Percentiles rank a stretch among this genome's conserved stretches.
Conservation (phyloP, 1,139 yeast species). For the Geotrichum reessii region DNA sequence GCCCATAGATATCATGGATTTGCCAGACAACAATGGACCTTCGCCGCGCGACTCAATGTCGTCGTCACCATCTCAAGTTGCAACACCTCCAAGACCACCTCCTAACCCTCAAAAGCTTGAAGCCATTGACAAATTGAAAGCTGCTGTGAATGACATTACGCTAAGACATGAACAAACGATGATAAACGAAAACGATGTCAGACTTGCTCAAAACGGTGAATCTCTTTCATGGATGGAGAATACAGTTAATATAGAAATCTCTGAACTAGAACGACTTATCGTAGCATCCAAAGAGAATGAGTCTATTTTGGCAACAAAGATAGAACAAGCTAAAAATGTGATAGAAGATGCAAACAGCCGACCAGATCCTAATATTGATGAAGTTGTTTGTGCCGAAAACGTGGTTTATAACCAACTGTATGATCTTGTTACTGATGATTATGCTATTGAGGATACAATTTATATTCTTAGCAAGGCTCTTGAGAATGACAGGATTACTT, state of each 20-base stretch:
- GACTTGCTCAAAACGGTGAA: conserved; percentile 42
- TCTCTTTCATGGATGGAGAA: conserved; percentile 31
- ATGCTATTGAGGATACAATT: conserved; percentile 65
- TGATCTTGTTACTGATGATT: conserved; percentile 57
- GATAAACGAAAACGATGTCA: conserved; percentile 54
- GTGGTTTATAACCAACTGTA: conserved; percentile 54
- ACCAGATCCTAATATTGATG: conserved; percentile 40
- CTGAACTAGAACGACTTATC: conserved; percentile 63
- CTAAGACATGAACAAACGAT: conserved; percentile 33
- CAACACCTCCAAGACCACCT: conserved; percentile 23
- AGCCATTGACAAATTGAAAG: conserved; percentile 25
- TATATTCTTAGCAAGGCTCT: conserved; percentile 54
- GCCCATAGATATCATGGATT: conserved; percentile 24
- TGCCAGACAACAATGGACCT: conserved; percentile 9
- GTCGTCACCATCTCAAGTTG: conserved; percentile 6
- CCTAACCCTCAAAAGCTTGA: conserved; percentile 28
- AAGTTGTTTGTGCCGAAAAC: conserved; percentile 43
- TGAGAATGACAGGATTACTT: conserved; percentile 41
- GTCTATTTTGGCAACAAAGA: conserved; percentile 30
- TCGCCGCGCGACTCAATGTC: not conserved
- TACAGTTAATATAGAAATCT: conserved; percentile 56
- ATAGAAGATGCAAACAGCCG: conserved; percentile 32
- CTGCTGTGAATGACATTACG: conserved; percentile 12
- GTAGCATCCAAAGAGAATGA: conserved; percentile 33
- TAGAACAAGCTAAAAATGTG: conserved; percentile 31